Evolutionary conservation across 305 asterid species (phyloP).

Genomic region (Plantago coronopus): DNA sequence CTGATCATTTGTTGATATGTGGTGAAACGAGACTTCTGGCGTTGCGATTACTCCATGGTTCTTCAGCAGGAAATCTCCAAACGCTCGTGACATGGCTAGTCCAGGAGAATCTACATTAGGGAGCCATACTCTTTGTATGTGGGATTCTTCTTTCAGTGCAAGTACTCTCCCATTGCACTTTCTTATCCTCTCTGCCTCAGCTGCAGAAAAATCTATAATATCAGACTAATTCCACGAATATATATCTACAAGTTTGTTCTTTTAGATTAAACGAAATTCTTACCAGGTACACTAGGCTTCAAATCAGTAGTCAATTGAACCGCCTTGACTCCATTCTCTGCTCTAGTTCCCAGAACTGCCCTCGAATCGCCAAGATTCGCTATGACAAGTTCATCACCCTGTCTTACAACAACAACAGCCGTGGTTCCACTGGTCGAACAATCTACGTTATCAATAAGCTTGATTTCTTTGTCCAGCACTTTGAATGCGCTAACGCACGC

Average conservation of each 20-base stretch:
- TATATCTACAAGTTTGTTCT: not conserved
- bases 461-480: conserved; percentile 33
- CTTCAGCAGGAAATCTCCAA: conserved; percentile 76
- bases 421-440: conserved; percentile 78
- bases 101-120: conserved; percentile 77
- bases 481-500: conserved; percentile 57
- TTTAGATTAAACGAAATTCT: conserved; percentile 17
- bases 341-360: conserved; percentile 61
- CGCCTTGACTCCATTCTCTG: conserved; percentile 44
- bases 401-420: conserved; percentile 59
- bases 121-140: conserved; percentile 71
- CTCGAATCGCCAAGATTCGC: conserved; percentile 93
- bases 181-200: conserved; percentile 76
- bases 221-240: not conserved
- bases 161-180: conserved; percentile 67
- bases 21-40: conserved; percentile 62
- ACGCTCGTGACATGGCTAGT: conserved; percentile 85
- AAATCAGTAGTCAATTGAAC: conserved; percentile 75
- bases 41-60: conserved; percentile 55
- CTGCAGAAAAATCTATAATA: conserved; percentile 32
- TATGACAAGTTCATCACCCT: conserved; percentile 64
- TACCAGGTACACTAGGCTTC: conserved; percentile 75
- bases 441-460: conserved; percentile 50
- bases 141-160: conserved; percentile 65
- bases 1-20: conserved; percentile 44